phyloP scores from a whole-genome alignment of 2,329 filamentous ascomycete genomes.

The Catunica adiposa region DNA sequence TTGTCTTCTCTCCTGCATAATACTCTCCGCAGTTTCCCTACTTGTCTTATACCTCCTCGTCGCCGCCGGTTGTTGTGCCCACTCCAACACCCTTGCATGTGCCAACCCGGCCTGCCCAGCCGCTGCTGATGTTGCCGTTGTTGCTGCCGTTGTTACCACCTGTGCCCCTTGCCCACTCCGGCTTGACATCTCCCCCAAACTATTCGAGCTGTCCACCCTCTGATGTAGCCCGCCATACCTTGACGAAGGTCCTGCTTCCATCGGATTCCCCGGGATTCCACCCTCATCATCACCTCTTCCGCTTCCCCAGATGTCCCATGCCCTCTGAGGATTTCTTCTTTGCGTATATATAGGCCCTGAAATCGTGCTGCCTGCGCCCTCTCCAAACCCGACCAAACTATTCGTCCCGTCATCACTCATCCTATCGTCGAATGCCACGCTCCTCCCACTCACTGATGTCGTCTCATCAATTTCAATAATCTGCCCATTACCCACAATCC shows the following conservation, averaged over 20 bases:
- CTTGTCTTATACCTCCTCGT: conserved; percentile 12
- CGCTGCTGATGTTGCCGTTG: too few relatives aligned
- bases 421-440: conserved; percentile 44
- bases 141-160: too few relatives aligned
- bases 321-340: conserved; percentile 19
- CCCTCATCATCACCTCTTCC: conserved; percentile 1
- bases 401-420: conserved; percentile 75
- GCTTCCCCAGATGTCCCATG: conserved; percentile 3
- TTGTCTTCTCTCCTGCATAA: conserved; percentile 9
- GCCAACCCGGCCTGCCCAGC: conserved; percentile 2
- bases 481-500: neutral
- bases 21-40: conserved; percentile 13
- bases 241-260: neutral
- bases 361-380: conserved; percentile 74
- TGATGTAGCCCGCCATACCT: conserved; percentile 6
- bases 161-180: neutral
- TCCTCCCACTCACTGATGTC: conserved; percentile 34
- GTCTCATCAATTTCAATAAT: conserved; percentile 24
- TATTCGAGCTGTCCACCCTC: conserved; percentile 9
- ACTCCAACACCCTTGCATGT: conserved; percentile 11
- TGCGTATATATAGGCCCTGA: conserved; percentile 56
- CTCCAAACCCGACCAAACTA: conserved; percentile 79
- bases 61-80: conserved; percentile 12
- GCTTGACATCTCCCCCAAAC: conserved; percentile 7
- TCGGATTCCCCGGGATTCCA: neutral